Evolutionary conservation across 1,284 basidiomycete species (phyloP), one percentile per base, ranked within the genome.

Genomic region (Papiliotrema flavescens): DNA sequence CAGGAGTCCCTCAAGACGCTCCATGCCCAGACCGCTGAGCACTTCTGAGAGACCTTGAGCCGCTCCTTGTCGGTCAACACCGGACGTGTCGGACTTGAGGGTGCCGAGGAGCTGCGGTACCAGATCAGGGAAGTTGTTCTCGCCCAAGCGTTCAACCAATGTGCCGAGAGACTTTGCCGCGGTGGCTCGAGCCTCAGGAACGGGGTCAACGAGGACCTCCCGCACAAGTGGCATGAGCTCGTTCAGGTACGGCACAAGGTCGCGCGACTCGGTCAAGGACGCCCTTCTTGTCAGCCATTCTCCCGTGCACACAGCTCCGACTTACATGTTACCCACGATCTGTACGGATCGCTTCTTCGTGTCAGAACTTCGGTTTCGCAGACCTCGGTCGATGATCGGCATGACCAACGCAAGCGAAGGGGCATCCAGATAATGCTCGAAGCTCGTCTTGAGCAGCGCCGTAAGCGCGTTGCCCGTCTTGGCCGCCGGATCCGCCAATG

Each of bases 21-120:
- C 96, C 87, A 97, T 96, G 28, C 96, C 96, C 36, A 98, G 83
- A 43, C 92, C 95, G 1, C 94, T 88, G 13, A 98, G 82, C 11
- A 98, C 93, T 76, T 98, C 96, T 63, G 90, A 90, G 34, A 98
- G 83, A 71, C 96, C 96, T 79, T 98, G 96, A 6, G 96, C 96
- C 1, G 96, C 94, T 64, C 96, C 96, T 69, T 81, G 96, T 44
- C 94, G 82, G 74, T 99, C 96, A 41, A 98, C 94, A 39, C 94
- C 93, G 1, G 90, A 93, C 0, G 90, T 89, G 66, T 98, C 93
- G 4, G 92, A 88, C 74, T 94, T 92, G 60, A 98, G 84, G 8
- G 89, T 94, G 43, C 87, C 84, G 39, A 98, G 79, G 9, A 99
- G 81, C n/a, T 87, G 86, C 26, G 90, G 88, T 1, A 98, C 90